These are phyloP conservation scores for Zoysia matrella DNA, from an alignment of 202 grass and related monocot species.

Conservation along the genomic window DNA sequence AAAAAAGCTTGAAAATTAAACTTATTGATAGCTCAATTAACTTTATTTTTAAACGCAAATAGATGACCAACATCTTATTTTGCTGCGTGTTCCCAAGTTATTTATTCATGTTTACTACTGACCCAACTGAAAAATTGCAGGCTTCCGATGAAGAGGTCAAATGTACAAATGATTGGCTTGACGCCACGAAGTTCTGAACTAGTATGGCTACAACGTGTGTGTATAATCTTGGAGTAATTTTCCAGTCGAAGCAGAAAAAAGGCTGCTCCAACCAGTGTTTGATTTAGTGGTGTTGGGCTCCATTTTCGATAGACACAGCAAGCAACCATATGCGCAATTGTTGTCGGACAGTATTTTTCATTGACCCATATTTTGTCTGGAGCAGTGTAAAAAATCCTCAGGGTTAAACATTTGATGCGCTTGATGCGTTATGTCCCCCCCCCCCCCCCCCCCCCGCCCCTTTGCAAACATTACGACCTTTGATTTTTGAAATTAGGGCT, in stretches of 20 bases:
- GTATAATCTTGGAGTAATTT: conserved; percentile 55
- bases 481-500: too few species aligned
- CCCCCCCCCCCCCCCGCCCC: too few species aligned
- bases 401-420: conserved; percentile 1
- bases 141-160: conserved; percentile 37
- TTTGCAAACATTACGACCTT: too few species aligned
- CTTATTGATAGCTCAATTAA: too few species aligned
- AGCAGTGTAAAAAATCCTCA: conserved; percentile 32
- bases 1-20: too few species aligned
- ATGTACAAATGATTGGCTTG: conserved; percentile 51
- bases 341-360: conserved; percentile 45
- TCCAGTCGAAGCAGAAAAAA: conserved; percentile 30
- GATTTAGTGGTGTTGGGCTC: conserved; percentile 35
- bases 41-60: too few species aligned
- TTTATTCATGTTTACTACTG: not conserved
- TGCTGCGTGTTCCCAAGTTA: not conserved
- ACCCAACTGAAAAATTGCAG: conserved; percentile 27
- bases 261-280: conserved; percentile 38
- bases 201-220: conserved; percentile 45
- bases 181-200: conserved; percentile 8
- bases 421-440: too few species aligned
- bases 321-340: conserved; percentile 26
- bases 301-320: conserved; percentile 15
- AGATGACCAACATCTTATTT: not conserved
- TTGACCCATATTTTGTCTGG: conserved; percentile 37